These are phyloP conservation scores for Metarhizium anisopliae DNA, from an alignment of 2,329 filamentous ascomycete genomes.

Conservation along the genomic window DNA sequence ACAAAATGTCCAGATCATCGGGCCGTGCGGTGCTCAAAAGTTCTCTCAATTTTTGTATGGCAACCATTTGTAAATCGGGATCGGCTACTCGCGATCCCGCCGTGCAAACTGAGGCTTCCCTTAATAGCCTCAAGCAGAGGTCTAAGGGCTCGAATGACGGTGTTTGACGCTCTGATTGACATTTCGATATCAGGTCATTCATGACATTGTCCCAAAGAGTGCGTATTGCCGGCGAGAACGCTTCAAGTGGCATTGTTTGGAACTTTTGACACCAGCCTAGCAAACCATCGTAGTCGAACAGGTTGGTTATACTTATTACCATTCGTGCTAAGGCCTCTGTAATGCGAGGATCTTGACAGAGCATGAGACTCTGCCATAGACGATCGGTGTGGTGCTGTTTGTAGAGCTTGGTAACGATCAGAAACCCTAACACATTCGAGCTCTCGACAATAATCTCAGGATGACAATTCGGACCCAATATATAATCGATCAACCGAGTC, in stretches of 20 bases:
- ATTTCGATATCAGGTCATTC: conserved; percentile 36
- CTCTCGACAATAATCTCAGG: conserved; percentile 79
- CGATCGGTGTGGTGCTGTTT: conserved; percentile 62
- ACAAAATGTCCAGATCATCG: conserved; percentile 53
- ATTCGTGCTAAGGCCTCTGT: conserved; percentile 70
- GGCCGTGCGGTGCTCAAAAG: conserved; percentile 47
- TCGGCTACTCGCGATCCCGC: conserved; percentile 46
- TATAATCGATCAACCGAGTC: conserved; percentile 71
- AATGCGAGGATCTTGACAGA: conserved; percentile 77
- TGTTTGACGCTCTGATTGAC: conserved; percentile 22
- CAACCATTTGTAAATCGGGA: conserved; percentile 55
- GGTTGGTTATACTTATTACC: conserved; percentile 36
- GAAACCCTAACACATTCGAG: conserved; percentile 76
- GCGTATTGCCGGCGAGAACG: conserved; percentile 53
- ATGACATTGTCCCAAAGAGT: conserved; percentile 52
- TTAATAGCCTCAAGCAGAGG: conserved; percentile 57
- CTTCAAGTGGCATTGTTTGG: conserved; percentile 50
- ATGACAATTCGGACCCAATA: conserved; percentile 85
- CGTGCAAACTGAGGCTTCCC: conserved; percentile 55
- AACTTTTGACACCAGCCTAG: conserved; percentile 66
- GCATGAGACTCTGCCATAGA: conserved; percentile 75
- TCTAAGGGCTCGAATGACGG: conserved; percentile 36
- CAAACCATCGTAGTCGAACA: conserved; percentile 41
- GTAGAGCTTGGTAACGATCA: conserved; percentile 72
- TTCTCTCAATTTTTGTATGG: conserved; percentile 49